A percentile compares a stretch with the other conserved stretches of the same genome.
Evolutionary conservation across 495 filamentous ascomycete species (phyloP).

Genomic region (Rusavskia elegans): DNA sequence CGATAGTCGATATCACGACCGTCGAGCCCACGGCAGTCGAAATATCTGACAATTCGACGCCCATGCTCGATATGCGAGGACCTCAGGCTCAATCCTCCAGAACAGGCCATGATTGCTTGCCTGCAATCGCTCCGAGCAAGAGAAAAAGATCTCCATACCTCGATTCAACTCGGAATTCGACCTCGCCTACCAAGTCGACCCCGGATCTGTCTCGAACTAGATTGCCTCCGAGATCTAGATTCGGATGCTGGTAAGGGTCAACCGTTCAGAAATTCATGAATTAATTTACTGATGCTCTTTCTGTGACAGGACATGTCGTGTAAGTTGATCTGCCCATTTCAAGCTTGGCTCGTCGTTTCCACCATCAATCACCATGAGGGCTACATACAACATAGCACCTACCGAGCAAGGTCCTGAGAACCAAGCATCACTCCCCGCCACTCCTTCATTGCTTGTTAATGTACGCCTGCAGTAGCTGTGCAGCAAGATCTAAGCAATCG

Average conservation of each 20-base stretch:
- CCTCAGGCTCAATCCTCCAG: neutral
- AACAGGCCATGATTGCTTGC: constrained; percentile 15
- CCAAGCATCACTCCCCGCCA: too few relatives aligned
- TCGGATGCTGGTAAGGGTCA: constrained; percentile 34
- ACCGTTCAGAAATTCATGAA: too few relatives aligned
- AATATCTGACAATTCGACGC: neutral
- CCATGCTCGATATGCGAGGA: neutral
- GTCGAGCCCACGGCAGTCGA: too few relatives aligned
- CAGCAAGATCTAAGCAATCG: too few relatives aligned
- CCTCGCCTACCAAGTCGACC: constrained; percentile 7
- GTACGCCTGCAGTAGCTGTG: too few relatives aligned
- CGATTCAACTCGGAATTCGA: constrained; percentile 13
- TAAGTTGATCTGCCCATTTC: constrained; percentile 14
- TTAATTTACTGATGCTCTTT: constrained; percentile 1
- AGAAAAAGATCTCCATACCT: neutral
- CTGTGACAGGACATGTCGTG: constrained; percentile 33
- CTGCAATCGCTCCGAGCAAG: constrained; percentile 29
- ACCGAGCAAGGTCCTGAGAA: too few relatives aligned
- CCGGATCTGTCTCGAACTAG: constrained; percentile 23
- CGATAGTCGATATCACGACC: neutral
- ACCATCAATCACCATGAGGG: too few relatives aligned
- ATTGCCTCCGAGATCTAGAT: constrained; percentile 35
- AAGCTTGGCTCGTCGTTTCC: neutral
- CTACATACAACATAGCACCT: too few relatives aligned
- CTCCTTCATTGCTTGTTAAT: too few relatives aligned